These are phyloP conservation scores for Physcomitrellopsis africana DNA, from an alignment of 225 moss, liverwort and hornwort genomes.

Conservation along the genomic window DNA sequence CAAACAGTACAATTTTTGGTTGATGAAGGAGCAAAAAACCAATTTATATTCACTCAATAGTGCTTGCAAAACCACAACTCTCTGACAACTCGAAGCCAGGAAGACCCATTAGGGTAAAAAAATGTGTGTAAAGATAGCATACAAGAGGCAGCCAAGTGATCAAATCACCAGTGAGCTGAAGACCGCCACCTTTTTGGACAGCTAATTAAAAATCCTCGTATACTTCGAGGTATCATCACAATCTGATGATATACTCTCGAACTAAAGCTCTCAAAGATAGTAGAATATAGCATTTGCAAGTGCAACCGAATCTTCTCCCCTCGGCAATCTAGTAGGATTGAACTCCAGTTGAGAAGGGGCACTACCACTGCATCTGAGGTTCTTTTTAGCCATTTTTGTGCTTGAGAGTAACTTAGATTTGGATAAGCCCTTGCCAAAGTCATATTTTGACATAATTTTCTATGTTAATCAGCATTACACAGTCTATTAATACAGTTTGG, in stretches of 20 bases:
- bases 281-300: not conserved
- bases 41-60: too few relatives aligned
- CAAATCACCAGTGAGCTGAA: constrained; percentile 30
- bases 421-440: constrained; percentile 1
- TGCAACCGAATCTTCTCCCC: not conserved
- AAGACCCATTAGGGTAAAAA: constrained; percentile 3
- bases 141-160: constrained; percentile 21
- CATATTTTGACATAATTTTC: constrained; percentile 24
- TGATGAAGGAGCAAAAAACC: too few relatives aligned
- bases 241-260: too few relatives aligned
- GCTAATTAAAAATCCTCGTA: constrained; percentile 1
- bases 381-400: constrained; percentile 10
- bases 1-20: too few relatives aligned
- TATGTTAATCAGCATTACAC: constrained; percentile 9
- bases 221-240: too few relatives aligned
- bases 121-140: constrained; percentile 2
- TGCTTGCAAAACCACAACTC: too few relatives aligned
- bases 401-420: constrained; percentile 13
- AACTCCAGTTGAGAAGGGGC: not conserved
- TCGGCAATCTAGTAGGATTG: not conserved
- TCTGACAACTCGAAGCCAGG: not conserved
- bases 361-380: not conserved
- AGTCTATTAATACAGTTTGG: constrained; percentile 19
- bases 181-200: not conserved
- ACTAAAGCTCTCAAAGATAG: too few relatives aligned